phyloP scores from a whole-genome alignment of 2,329 filamentous ascomycete species.

The Fusarium sp. region DNA sequence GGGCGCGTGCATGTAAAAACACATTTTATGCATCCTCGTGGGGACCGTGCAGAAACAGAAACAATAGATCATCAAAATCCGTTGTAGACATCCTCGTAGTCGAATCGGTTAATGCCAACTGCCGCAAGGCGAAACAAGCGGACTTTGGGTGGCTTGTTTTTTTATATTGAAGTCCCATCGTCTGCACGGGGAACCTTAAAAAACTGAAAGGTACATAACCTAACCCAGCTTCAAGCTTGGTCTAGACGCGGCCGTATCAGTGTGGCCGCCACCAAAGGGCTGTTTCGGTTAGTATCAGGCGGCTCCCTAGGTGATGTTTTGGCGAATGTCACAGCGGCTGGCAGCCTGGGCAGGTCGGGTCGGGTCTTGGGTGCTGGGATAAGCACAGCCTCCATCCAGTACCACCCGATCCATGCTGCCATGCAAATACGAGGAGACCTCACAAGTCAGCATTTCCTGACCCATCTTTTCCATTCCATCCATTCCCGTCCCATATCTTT shows the following conservation, averaged over 20 bases:
- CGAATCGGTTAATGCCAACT: slow-evolving; percentile 14
- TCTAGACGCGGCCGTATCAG: slow-evolving; percentile 2
- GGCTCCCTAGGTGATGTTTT: slow-evolving; percentile 1
- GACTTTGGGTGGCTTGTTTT: slow-evolving; percentile 5
- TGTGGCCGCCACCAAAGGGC: neutral
- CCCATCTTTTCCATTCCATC: slow-evolving; percentile 27
- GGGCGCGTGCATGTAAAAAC: neutral
- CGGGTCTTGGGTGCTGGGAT: neutral
- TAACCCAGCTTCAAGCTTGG: slow-evolving; percentile 13
- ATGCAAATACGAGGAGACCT: slow-evolving; percentile 31
- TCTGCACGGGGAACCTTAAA: slow-evolving; percentile 6
- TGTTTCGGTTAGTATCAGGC: slow-evolving; percentile 20
- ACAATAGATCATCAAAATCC: slow-evolving; percentile 20
- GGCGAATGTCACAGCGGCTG: neutral
- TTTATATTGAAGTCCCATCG: neutral
- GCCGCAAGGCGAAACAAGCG: slow-evolving; percentile 18
- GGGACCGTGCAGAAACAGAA: slow-evolving; percentile 16
- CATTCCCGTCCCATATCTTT: neutral
- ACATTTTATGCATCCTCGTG: neutral
- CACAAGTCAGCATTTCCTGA: slow-evolving; percentile 16
- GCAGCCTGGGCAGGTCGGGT: neutral
- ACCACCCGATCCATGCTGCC: slow-evolving; percentile 8
- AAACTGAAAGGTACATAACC: neutral
- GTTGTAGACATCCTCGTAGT: neutral
- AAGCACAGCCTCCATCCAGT: slow-evolving; percentile 11